phyloP scores from a whole-genome alignment of 495 filamentous ascomycete species.

The Aspergillus kassunensis region DNA sequence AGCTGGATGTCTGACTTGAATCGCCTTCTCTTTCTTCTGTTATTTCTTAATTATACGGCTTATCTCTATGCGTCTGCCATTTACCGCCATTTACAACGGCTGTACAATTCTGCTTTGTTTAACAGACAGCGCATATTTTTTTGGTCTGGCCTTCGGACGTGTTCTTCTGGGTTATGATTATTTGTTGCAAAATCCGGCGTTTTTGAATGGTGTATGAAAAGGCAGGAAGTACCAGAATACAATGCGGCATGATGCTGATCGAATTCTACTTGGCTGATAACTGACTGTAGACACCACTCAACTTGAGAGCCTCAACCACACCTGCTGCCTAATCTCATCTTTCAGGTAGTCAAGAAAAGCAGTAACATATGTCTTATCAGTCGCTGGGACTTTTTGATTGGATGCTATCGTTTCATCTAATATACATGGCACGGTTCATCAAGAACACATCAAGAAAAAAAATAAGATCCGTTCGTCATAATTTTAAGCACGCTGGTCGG shows the following conservation, averaged over 20 bases:
- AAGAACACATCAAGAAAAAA: constrained; percentile 7
- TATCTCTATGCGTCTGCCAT: constrained; percentile 31
- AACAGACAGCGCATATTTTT: constrained; percentile 44
- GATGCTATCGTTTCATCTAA: constrained; percentile 14
- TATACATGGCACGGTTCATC: constrained; percentile 15
- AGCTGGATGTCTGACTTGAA: constrained; percentile 17
- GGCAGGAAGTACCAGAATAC: constrained; percentile 36
- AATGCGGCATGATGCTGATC: constrained; percentile 22
- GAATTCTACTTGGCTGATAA: neutral
- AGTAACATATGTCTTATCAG: too few species aligned
- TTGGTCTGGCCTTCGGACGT: constrained; percentile 42
- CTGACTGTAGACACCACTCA: neutral
- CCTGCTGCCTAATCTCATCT: too few species aligned
- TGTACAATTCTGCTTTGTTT: constrained; percentile 46
- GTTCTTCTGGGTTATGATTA: constrained; percentile 32
- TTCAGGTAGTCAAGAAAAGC: too few species aligned
- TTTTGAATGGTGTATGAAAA: constrained; percentile 45
- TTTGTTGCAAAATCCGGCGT: constrained; percentile 45
- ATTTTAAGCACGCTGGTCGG: constrained; percentile 40
- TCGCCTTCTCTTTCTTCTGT: constrained; percentile 23
- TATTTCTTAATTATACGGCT: constrained; percentile 23
- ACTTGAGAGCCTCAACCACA: too few species aligned
- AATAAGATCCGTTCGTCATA: neutral
- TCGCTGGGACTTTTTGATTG: constrained; percentile 9
- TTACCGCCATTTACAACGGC: constrained; percentile 37